Conservation (phyloP, 768 basidiomycete genomes). For the Lactarius deliciosus region DNA sequence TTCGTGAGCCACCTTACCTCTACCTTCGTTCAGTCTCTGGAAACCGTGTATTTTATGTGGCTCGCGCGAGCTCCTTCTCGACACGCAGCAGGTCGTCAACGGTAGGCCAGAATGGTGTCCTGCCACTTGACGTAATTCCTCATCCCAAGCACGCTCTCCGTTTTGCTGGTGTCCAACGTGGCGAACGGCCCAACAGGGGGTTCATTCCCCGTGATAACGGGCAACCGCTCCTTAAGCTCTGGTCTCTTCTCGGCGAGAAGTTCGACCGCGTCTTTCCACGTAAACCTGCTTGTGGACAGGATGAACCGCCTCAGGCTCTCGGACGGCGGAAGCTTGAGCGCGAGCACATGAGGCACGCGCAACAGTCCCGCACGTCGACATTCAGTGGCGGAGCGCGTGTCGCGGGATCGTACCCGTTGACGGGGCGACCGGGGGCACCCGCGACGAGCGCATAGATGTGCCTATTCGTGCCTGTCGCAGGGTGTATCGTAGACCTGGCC, state of each 20-base stretch:
- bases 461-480: slow-evolving; percentile 30
- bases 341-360: slow-evolving; percentile 36
- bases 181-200: background rate
- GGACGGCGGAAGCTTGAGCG: slow-evolving; percentile 24
- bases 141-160: slow-evolving; percentile 16
- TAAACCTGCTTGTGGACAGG: slow-evolving; percentile 31
- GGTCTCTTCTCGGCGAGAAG: slow-evolving; percentile 32
- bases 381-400: slow-evolving; percentile 27
- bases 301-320: slow-evolving; percentile 30
- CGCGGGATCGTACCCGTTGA: slow-evolving; percentile 25
- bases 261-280: slow-evolving; percentile 33
- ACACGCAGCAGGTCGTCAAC: slow-evolving; percentile 23
- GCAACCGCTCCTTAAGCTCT: slow-evolving; percentile 32
- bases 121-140: slow-evolving; percentile 23
- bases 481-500: slow-evolving; percentile 29
- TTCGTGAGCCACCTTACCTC: background rate
- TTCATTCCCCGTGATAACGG: slow-evolving; percentile 19
- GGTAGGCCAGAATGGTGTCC: slow-evolving; percentile 24
- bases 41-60: background rate
- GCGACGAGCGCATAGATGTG: slow-evolving; percentile 33
- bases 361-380: slow-evolving; percentile 38
- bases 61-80: slow-evolving; percentile 15
- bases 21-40: background rate
- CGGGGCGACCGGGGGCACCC: slow-evolving; percentile 25
- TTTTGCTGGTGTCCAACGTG: slow-evolving; percentile 4